Evolutionary conservation across 805 yeast species (phyloP), one percentile per base, ranked within the genome.

Genomic region (Nakazawaea sp.): DNA sequence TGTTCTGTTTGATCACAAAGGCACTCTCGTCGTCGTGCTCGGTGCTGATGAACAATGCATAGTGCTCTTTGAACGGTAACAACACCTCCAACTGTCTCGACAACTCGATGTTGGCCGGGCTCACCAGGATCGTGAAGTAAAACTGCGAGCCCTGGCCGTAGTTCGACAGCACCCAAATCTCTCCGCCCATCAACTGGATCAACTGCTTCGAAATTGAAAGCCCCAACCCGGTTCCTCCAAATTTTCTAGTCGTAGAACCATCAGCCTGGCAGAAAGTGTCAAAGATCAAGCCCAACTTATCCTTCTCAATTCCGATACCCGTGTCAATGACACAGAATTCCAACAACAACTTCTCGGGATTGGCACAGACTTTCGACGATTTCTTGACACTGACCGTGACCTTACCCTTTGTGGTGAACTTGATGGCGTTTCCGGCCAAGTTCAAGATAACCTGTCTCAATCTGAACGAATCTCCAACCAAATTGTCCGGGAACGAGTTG

Each of bases 231-330:
- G 95, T 87, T 51, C 96, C 96, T 50, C 95, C 96, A 55, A 86
- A 87, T 58, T 85, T 85, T 55, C 95, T 73, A 2, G 95, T 86
- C 2, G 95, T 86, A 4, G 95, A 84, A 29, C 96, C 96, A 61
- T 86, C 96, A 7, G 95, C 95, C 57, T 86, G 95, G 47, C 95
- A 82, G 63, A 86, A 86, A 3, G 90, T 86, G 52, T 86, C 95
- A 52, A 86, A 86, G 48, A 86, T 87, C 29, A 87, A 68, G 23
- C 86, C 95, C 26, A 86, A 66, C 53, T 86, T 86, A 51, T 87
- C 95, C 52, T 75, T 77, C 50, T 81, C 86, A 48, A 86, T 86
- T 47, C 96, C 96, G 46, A 87, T 86, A 55, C 95, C 94, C 1
- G 95, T 86, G 56, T 86, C 96, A 47, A 86, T 73, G 8, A 86